A percentile compares a stretch with the other conserved stretches of the same genome.
Conservation (phyloP, 106 monocot genomes). For the Acorus calamus region DNA sequence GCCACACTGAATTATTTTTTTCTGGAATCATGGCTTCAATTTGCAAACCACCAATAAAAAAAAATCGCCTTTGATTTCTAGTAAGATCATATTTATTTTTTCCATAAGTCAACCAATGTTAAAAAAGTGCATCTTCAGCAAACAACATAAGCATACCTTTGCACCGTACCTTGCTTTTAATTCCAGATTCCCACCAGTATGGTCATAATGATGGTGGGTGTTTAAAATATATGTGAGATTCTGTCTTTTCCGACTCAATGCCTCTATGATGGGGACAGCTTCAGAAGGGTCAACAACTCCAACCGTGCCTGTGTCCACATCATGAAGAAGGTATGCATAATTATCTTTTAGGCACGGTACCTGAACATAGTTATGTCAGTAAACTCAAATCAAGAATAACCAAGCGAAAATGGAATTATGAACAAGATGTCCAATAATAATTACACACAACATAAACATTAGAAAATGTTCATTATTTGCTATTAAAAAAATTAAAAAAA, state of each 20-base stretch:
- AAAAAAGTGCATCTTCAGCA: background rate
- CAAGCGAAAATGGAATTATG: background rate
- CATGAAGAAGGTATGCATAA: conserved; percentile 94
- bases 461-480: too few relatives aligned
- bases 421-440: too few relatives aligned
- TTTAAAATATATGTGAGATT: conserved; percentile 90
- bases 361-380: conserved; percentile 16
- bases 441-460: too few relatives aligned
- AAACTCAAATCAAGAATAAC: background rate
- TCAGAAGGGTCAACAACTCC: conserved; percentile 97
- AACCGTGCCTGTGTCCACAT: conserved; percentile 80
- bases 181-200: conserved; percentile 95
- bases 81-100: background rate
- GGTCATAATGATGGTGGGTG: conserved; percentile 96
- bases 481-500: too few relatives aligned
- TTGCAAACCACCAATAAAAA: too few relatives aligned
- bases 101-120: too few relatives aligned
- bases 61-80: too few relatives aligned
- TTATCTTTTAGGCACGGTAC: conserved; percentile 93
- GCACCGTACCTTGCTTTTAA: conserved; percentile 90
- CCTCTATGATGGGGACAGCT: conserved; percentile 76
- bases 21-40: too few relatives aligned
- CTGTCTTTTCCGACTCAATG: conserved; percentile 58
- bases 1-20: too few relatives aligned
- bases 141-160: conserved; percentile 45